phyloP scores from a whole-genome alignment of 2,329 filamentous ascomycete species.

The Akanthomyces lecanii region DNA sequence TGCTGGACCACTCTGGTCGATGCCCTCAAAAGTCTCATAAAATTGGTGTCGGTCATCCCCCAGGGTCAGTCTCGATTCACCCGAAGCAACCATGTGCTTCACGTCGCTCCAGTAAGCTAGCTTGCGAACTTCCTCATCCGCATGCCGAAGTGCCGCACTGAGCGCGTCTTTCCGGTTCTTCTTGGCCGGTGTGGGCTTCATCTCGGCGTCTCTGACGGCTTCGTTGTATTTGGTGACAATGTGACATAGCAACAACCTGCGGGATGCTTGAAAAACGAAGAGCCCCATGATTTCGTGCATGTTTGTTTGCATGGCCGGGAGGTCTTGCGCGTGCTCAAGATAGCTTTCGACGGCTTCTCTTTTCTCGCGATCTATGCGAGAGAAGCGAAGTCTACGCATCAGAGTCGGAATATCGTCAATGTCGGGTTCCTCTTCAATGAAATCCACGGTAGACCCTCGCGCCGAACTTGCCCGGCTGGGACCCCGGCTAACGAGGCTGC shows the following conservation, averaged over 20 bases:
- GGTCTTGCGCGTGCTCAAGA: constrained; percentile 71
- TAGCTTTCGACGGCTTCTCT: constrained; percentile 79
- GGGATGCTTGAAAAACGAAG: constrained; percentile 86
- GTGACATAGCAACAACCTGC: constrained; percentile 50
- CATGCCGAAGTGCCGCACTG: constrained; percentile 68
- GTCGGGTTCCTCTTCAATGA: constrained; percentile 53
- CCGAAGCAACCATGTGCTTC: constrained; percentile 59
- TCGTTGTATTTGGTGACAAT: constrained; percentile 16
- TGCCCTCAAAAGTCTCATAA: constrained; percentile 44
- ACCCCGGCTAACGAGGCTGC: constrained; percentile 31
- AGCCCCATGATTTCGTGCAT: constrained; percentile 83
- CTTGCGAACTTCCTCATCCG: constrained; percentile 73
- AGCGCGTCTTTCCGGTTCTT: constrained; percentile 58
- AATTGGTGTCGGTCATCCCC: constrained; percentile 32
- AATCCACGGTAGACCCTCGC: constrained; percentile 36
- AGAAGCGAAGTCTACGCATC: constrained; percentile 61
- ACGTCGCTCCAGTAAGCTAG: constrained; percentile 88
- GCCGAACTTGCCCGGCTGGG: constrained; percentile 36
- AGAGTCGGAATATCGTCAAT: constrained; percentile 64
- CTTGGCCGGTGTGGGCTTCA: not conserved
- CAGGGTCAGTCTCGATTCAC: constrained; percentile 43
- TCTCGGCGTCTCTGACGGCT: not conserved
- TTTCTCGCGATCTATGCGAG: constrained; percentile 86
- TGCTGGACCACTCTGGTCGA: constrained; percentile 50
- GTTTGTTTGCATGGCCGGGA: constrained; percentile 67